Evolutionary conservation across 108 stramenopile genomes (phyloP), one percentile per base, ranked within the genome.

Genomic region (Skeletonema marinoi): DNA sequence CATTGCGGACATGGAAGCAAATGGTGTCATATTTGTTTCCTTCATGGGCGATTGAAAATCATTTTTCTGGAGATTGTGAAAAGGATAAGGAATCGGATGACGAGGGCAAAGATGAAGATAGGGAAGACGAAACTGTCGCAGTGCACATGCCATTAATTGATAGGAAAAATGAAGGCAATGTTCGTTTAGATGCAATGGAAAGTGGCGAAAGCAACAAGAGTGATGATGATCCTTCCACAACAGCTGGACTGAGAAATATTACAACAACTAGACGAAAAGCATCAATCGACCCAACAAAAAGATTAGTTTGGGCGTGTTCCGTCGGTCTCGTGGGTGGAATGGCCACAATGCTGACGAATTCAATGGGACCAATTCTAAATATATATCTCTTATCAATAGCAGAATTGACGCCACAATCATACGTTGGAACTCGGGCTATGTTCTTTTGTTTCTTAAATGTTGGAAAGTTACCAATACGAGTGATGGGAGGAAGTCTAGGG

Each of bases 281-380:
- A 60, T 5, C 21, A 17, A 29, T 38, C 13, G 16, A 32, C 9
- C 32, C 66, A 8, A 32, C 66, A 4, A 60, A 65, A 19, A 67
- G 25, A 78, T 61, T 84, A 8, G 25, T 66, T n/a, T 84, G 83
- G 83, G 83, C 80, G 10, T 69, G 68, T 63, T 42, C 73, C 12
- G 86, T 87, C 44, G 86, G 86, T 6, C 51, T 85, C 21, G 60
- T 87, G 9, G 86, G 86, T 13, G 85, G 85, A 9, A 48, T 68
- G 46, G 81, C 87, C 16, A 87, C 84, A 6, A 87, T 87, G 87
- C 61, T 87, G 17, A 87, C 81, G 25, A 87, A 87, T 65, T 56
- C 70, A 58, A 87, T 87, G 87, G 87, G 87, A 9, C 87, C 87
- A 31, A 87, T 87, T 46, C 50, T 87, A 8, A 87, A 87, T 50